Conservation (phyloP, 805 yeast genomes). For the Maudiozyma bulderi region DNA sequence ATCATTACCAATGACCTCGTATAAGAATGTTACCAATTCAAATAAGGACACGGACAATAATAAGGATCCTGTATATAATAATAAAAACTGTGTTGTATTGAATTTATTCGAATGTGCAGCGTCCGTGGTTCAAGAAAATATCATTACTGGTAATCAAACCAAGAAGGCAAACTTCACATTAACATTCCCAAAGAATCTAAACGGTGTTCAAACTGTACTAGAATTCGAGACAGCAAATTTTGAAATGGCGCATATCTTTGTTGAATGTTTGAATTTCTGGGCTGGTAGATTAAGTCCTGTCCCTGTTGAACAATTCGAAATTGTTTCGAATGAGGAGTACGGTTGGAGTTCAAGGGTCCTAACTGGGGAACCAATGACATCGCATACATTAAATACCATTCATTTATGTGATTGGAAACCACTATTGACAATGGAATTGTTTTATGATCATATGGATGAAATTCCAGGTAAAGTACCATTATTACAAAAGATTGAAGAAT, state of each 20-base stretch:
- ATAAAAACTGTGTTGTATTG: conserved; percentile 10
- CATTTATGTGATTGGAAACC: conserved; percentile 17
- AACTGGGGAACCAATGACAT: background rate
- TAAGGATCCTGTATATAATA: background rate
- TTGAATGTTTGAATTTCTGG: conserved; percentile 82
- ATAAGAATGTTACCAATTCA: background rate
- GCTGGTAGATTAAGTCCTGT: conserved; percentile 76
- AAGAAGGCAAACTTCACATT: conserved; percentile 17
- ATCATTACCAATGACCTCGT: background rate
- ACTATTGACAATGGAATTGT: conserved; percentile 13
- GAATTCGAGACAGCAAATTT: conserved; percentile 57
- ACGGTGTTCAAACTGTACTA: conserved; percentile 31
- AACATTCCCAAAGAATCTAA: conserved; percentile 14
- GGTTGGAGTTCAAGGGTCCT: conserved; percentile 51
- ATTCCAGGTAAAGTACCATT: conserved; percentile 6
- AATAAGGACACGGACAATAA: background rate
- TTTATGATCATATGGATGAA: conserved; percentile 15
- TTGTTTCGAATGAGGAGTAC: conserved; percentile 65
- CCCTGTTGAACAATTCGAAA: conserved; percentile 57
- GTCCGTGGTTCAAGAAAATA: conserved; percentile 21
- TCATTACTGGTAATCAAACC: conserved; percentile 10
- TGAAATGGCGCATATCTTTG: conserved; percentile 59
- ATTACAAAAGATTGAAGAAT: conserved; percentile 7
- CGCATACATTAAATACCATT: background rate
- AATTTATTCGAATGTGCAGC: conserved; percentile 24